Evolutionary conservation across 2,329 filamentous ascomycete species (phyloP).

Genomic region (Talaromyces islandicus): DNA sequence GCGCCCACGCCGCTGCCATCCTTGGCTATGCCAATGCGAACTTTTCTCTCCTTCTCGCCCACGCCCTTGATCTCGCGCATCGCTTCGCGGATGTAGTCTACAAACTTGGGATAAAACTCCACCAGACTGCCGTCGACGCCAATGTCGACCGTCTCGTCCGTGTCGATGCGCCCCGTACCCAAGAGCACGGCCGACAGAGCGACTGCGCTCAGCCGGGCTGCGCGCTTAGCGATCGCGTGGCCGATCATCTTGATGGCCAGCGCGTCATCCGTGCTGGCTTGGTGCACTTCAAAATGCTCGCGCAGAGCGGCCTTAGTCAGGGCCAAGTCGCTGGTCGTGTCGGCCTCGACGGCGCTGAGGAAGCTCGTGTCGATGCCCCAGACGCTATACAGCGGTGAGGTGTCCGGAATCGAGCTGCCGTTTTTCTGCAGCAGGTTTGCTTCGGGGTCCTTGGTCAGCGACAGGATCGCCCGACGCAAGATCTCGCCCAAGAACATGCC

Average conservation of each 20-base stretch:
- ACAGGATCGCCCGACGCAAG: constrained; percentile 68
- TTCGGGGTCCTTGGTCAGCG: constrained; percentile 62
- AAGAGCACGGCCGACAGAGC: constrained; percentile 81
- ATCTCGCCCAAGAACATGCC: constrained; percentile 99
- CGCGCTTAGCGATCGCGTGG: constrained; percentile 77
- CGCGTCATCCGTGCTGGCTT: constrained; percentile 75
- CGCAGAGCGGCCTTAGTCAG: constrained; percentile 73
- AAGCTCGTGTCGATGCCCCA: constrained; percentile 92
- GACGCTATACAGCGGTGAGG: constrained; percentile 64
- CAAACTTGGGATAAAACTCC: constrained; percentile 92
- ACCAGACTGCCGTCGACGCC: constrained; percentile 93
- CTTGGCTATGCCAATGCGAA: constrained; percentile 93
- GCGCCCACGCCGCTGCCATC: constrained; percentile 95
- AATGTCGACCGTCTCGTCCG: constrained; percentile 72
- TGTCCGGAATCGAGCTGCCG: constrained; percentile 63
- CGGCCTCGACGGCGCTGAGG: constrained; percentile 78
- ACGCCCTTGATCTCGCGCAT: constrained; percentile 71
- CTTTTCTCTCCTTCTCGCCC: constrained; percentile 74
- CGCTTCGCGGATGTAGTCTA: constrained; percentile 79
- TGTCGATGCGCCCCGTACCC: constrained; percentile 65
- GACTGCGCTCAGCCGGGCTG: constrained; percentile 80
- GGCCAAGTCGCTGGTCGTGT: constrained; percentile 65
- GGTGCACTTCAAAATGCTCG: constrained; percentile 67
- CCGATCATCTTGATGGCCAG: constrained; percentile 80
- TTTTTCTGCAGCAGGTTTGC: constrained; percentile 68